Conservation (phyloP, 192 early-diverging fungal species). For the Entophlyctis helioformis region DNA sequence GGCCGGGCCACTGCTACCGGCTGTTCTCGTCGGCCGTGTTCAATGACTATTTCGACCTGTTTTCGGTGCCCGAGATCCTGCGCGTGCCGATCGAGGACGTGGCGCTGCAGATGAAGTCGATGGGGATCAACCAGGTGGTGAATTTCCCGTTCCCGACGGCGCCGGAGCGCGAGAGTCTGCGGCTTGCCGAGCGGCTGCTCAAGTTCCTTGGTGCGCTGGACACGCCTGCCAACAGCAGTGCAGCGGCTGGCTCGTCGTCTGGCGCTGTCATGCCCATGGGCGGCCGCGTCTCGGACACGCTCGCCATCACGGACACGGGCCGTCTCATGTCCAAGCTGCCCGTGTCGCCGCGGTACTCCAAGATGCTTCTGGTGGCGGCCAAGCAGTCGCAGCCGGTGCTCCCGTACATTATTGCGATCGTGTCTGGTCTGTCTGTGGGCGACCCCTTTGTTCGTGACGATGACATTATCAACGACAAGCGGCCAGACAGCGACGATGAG, state of each 20-base stretch:
- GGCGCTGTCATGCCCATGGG: too few relatives aligned
- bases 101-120: constrained; percentile 94
- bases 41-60: constrained; percentile 73
- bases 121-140: constrained; percentile 88
- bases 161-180: constrained; percentile 56
- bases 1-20: constrained; percentile 94
- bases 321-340: constrained; percentile 84
- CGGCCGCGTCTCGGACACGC: too few relatives aligned
- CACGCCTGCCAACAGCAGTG: too few relatives aligned
- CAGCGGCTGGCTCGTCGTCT: too few relatives aligned
- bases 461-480: constrained; percentile 28
- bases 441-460: constrained; percentile 73
- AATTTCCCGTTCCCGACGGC: constrained; percentile 98
- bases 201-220: too few relatives aligned
- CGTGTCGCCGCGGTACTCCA: constrained; percentile 78
- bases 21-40: constrained; percentile 90
- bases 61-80: constrained; percentile 83
- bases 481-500: constrained; percentile 32
- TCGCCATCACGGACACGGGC: constrained; percentile 78
- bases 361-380: constrained; percentile 75
- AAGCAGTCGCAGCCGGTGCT: constrained; percentile 72
- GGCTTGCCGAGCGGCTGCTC: too few relatives aligned
- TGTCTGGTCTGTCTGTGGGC: constrained; percentile 83
- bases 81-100: constrained; percentile 93
- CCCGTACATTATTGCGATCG: constrained; percentile 80